A percentile compares a stretch with the other conserved stretches of the same genome.
These are phyloP conservation scores for Coemansia javaensis DNA, from an alignment of 192 early-diverging fungal species.

Conservation along the genomic window DNA sequence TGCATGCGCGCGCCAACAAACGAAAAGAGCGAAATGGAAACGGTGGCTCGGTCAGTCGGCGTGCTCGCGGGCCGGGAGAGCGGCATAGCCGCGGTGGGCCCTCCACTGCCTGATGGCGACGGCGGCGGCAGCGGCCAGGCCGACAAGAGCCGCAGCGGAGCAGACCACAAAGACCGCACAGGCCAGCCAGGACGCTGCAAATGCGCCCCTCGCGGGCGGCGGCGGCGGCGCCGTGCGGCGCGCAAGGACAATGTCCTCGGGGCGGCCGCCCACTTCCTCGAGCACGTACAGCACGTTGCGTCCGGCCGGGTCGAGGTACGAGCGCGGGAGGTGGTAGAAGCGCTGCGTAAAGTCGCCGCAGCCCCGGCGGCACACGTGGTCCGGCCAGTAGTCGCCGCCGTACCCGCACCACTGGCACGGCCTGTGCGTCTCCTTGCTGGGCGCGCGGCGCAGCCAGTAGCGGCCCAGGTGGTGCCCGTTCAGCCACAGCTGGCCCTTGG, in stretches of 20 bases:
- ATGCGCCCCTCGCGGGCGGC: neutral
- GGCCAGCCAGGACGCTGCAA: neutral
- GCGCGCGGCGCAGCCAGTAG: slow-evolving; percentile 39
- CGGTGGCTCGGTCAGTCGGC: too few species aligned
- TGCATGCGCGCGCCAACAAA: too few species aligned
- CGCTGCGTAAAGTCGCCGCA: slow-evolving; percentile 43
- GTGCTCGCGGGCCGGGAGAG: too few species aligned
- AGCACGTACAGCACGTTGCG: slow-evolving; percentile 19
- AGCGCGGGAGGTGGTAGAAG: slow-evolving; percentile 40
- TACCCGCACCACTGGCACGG: slow-evolving; percentile 33
- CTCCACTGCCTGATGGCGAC: too few species aligned
- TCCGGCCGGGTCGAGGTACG: slow-evolving; percentile 12
- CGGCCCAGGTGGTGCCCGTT: slow-evolving; percentile 44
- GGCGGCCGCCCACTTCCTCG: slow-evolving; percentile 33
- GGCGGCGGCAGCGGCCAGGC: too few species aligned
- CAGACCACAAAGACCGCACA: neutral
- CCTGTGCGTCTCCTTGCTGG: slow-evolving; percentile 3
- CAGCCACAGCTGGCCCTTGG: slow-evolving; percentile 44
- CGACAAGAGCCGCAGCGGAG: slow-evolving; percentile 1
- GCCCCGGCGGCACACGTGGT: slow-evolving; percentile 22
- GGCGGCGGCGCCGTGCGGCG: slow-evolving; percentile 10
- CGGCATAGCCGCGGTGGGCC: too few species aligned
- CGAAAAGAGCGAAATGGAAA: too few species aligned
- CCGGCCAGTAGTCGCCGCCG: slow-evolving; percentile 30
- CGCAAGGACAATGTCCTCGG: slow-evolving; percentile 20